A percentile compares a stretch with the other conserved stretches of the same genome.
Conservation (phyloP, 2,329 filamentous ascomycete species). For the Sporothrix pseudoabietina region DNA sequence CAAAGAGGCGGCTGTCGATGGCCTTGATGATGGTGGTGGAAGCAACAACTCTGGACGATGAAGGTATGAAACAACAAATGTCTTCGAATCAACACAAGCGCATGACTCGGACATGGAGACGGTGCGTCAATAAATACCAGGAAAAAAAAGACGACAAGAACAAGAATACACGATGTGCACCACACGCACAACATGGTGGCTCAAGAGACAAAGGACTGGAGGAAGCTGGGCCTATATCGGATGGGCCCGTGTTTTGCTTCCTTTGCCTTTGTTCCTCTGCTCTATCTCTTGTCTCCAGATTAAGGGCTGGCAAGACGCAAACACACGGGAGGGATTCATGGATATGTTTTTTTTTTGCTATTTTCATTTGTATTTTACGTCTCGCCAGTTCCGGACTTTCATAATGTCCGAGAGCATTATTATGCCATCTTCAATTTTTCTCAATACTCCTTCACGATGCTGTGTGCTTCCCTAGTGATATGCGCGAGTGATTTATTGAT, state of each 20-base stretch:
- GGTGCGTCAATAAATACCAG: neutral
- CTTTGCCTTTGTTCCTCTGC: neutral
- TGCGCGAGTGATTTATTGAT: neutral
- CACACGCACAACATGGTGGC: neutral
- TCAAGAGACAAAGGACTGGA: neutral
- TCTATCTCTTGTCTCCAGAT: neutral
- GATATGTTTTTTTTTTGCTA: neutral
- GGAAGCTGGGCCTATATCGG: neutral
- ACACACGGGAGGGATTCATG: neutral
- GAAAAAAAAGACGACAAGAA: neutral
- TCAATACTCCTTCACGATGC: neutral
- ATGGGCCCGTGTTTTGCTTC: neutral
- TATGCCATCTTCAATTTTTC: neutral
- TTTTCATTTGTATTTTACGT: neutral
- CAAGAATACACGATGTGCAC: slow-evolving; percentile 15
- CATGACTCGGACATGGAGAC: neutral
- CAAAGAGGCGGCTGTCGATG: neutral
- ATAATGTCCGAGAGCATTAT: neutral
- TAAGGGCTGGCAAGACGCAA: neutral
- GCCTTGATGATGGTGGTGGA: neutral
- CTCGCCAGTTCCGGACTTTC: neutral
- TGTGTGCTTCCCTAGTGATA: neutral
- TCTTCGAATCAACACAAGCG: neutral
- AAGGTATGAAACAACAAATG: neutral
- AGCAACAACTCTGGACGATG: neutral